A percentile compares a stretch with the other conserved stretches of the same genome.
Conservation (phyloP, 2,329 filamentous ascomycete species). For the Exophiala lecanii-corni region DNA sequence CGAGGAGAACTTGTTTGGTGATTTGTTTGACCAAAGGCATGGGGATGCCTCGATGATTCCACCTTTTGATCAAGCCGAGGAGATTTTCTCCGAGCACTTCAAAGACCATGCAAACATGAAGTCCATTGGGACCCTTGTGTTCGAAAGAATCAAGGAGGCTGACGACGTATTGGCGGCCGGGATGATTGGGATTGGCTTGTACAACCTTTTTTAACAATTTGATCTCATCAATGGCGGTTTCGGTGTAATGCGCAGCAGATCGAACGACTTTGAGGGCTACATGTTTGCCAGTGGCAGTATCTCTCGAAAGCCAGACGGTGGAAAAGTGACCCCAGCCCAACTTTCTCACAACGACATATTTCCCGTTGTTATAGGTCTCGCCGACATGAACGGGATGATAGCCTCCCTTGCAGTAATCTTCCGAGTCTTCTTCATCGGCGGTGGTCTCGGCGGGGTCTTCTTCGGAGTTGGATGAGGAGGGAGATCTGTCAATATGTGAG, state of each 20-base stretch:
- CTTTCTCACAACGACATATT: slow-evolving; percentile 94
- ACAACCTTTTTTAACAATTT: slow-evolving; percentile 97
- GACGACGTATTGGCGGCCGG: slow-evolving; percentile 90
- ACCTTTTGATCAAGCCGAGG: slow-evolving; percentile 91
- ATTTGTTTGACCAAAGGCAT: slow-evolving; percentile 98
- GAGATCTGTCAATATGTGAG: slow-evolving; percentile 64
- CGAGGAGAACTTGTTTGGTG: slow-evolving; percentile 93
- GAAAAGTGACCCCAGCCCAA: slow-evolving; percentile 98
- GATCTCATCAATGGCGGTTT: slow-evolving; percentile 98
- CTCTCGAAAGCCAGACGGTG: slow-evolving; percentile 81
- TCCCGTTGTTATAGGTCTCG: slow-evolving; percentile 95
- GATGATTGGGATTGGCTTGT: slow-evolving; percentile 88
- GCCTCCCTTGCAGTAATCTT: slow-evolving; percentile 98
- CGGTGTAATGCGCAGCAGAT: slow-evolving; percentile 96
- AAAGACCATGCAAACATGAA: slow-evolving; percentile 99
- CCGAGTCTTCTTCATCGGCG: slow-evolving; percentile 95
- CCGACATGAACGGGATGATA: slow-evolving; percentile 94
- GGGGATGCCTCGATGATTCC: slow-evolving; percentile 96
- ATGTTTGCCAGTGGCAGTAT: slow-evolving; percentile 85
- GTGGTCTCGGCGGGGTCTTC: slow-evolving; percentile 78
- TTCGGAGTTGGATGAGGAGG: slow-evolving; percentile 72
- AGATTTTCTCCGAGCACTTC: slow-evolving; percentile 95
- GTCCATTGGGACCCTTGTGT: slow-evolving; percentile 92
- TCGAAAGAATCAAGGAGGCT: slow-evolving; percentile 95
- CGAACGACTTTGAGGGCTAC: slow-evolving; percentile 97